These are phyloP conservation scores for Boletus sp. DNA, from an alignment of 1,284 basidiomycete species.

Conservation along the genomic window DNA sequence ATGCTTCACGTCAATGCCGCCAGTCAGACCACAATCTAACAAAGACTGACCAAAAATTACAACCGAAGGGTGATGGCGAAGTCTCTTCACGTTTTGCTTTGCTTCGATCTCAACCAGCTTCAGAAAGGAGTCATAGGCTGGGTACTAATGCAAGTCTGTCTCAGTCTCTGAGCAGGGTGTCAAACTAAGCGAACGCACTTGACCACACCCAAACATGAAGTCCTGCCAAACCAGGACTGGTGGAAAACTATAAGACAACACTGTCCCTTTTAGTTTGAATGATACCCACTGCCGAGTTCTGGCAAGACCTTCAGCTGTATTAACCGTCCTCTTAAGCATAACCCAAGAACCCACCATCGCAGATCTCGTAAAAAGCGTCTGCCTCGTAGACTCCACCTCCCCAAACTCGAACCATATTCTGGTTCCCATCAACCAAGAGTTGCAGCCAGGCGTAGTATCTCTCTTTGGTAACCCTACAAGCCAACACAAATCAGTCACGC, in stretches of 20 bases:
- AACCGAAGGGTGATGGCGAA: slow-evolving; percentile 78
- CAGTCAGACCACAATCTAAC: neutral
- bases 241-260: slow-evolving; percentile 23
- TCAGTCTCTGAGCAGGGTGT: slow-evolving; percentile 7
- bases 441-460: slow-evolving; percentile 74
- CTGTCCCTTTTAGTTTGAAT: neutral
- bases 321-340: neutral
- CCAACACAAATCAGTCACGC: slow-evolving; percentile 4
- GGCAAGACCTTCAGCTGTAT: slow-evolving; percentile 3
- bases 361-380: slow-evolving; percentile 78
- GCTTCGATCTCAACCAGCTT: slow-evolving; percentile 70
- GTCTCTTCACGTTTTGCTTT: slow-evolving; percentile 70
- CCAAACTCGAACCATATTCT: slow-evolving; percentile 87
- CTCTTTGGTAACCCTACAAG: slow-evolving; percentile 51
- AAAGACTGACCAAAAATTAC: slow-evolving; percentile 74
- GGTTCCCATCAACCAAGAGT: slow-evolving; percentile 77
- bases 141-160: slow-evolving; percentile 53
- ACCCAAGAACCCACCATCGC: slow-evolving; percentile 58
- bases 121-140: slow-evolving; percentile 74
- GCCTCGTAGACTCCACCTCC: slow-evolving; percentile 84
- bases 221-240: slow-evolving; percentile 87
- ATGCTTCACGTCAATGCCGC: slow-evolving; percentile 10
- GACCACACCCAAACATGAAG: slow-evolving; percentile 86
- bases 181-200: slow-evolving; percentile 44
- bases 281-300: slow-evolving; percentile 70